These are phyloP conservation scores for Chlamydomonas schloesseri DNA, from an alignment of 139 green algal genomes.

Conservation along the genomic window DNA sequence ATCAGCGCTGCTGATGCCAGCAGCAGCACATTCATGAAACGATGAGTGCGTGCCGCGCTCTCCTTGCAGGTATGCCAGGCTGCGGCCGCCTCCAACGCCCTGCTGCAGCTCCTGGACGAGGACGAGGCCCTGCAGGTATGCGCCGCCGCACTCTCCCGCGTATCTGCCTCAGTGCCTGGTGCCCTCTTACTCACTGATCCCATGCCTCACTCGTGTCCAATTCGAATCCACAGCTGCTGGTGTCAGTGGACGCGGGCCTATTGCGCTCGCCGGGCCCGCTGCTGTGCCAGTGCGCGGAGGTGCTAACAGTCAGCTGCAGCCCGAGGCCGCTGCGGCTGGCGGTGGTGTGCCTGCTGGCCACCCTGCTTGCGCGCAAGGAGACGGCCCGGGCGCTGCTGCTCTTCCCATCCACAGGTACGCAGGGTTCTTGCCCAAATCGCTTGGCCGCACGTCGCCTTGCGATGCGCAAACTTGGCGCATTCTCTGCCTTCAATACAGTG, in stretches of 20 bases:
- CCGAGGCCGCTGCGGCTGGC: conserved; percentile 2
- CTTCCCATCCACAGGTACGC: neutral
- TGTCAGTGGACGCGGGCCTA: neutral
- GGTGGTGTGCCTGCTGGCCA: conserved; percentile 45
- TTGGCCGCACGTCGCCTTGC: too few species aligned
- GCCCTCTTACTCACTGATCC: too few species aligned
- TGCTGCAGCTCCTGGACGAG: conserved; percentile 19
- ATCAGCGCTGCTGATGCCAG: too few species aligned
- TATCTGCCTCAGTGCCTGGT: too few species aligned
- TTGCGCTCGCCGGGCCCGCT: neutral
- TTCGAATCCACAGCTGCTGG: neutral
- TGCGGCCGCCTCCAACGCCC: conserved; percentile 1
- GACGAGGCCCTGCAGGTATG: neutral
- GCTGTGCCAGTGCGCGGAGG: conserved; percentile 33
- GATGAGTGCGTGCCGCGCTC: too few species aligned
- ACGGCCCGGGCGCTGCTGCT: conserved; percentile 30
- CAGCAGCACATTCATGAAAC: too few species aligned
- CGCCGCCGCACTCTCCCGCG: too few species aligned
- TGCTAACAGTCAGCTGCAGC: conserved; percentile 16
- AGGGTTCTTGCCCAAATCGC: too few species aligned
- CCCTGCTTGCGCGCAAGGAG: conserved; percentile 43
- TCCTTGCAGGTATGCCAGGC: neutral
- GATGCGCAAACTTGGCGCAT: too few species aligned
- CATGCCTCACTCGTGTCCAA: too few species aligned
- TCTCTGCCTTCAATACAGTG: too few species aligned